Evolutionary conservation across 129 eudicot species (phyloP).

Genomic region (Arctium lappa): DNA sequence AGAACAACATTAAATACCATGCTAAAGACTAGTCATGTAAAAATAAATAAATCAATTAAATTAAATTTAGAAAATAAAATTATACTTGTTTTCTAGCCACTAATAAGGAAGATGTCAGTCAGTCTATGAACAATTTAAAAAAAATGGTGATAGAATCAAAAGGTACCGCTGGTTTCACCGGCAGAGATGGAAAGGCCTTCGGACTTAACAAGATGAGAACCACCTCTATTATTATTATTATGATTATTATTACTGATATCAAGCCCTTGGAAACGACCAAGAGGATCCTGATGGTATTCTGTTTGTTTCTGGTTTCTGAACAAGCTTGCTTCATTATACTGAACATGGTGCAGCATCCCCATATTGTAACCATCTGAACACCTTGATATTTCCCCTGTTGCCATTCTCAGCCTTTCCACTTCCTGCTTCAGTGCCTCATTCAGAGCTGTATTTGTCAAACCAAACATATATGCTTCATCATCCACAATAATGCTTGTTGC

Average conservation of each 20-base stretch:
- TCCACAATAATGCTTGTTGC: not conserved
- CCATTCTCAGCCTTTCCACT: constrained; percentile 76
- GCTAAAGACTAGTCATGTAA: constrained; percentile 29
- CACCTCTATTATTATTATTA: constrained; percentile 26
- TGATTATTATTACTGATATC: constrained; percentile 32
- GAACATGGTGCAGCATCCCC: constrained; percentile 54
- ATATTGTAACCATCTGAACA: constrained; percentile 53
- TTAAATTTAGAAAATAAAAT: constrained; percentile 10
- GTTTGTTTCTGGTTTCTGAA: constrained; percentile 41
- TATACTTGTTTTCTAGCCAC: constrained; percentile 22
- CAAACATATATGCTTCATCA: not conserved
- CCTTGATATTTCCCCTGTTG: constrained; percentile 65
- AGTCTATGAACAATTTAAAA: constrained; percentile 52
- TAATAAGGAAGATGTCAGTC: constrained; percentile 34
- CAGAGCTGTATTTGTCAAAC: constrained; percentile 48
- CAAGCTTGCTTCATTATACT: constrained; percentile 50
- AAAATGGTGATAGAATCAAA: constrained; percentile 30
- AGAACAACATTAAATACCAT: constrained; percentile 15
- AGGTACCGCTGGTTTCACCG: constrained; percentile 63
- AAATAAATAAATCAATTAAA: constrained; percentile 21
- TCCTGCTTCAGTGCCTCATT: constrained; percentile 89
- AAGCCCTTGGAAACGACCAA: constrained; percentile 71
- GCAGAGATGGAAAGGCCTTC: constrained; percentile 62
- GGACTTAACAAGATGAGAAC: constrained; percentile 49
- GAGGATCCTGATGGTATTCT: constrained; percentile 44